Percentiles rank a stretch among this genome's conserved stretches.
phyloP scores from a whole-genome alignment of 306 rosid genomes.

The Vicia villosa region DNA sequence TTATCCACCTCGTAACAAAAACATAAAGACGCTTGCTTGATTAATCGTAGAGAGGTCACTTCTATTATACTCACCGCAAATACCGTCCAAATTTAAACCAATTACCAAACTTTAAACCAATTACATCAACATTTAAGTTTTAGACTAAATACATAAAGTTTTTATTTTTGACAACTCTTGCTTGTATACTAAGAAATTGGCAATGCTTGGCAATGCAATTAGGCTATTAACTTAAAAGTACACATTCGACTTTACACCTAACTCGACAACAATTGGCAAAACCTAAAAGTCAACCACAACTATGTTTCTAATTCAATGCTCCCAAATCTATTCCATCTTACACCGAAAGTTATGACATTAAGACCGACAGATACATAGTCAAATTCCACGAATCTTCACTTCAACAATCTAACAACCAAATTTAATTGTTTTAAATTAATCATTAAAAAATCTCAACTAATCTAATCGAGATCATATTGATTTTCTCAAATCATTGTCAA shows the following conservation, averaged over 20 bases:
- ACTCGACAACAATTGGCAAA: background rate
- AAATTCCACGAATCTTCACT: conserved; percentile 13
- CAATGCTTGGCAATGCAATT: background rate
- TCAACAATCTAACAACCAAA: background rate
- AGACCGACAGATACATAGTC: background rate
- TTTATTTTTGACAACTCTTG: too few species aligned
- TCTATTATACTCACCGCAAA: too few species aligned
- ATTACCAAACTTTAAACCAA: too few species aligned
- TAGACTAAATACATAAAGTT: too few species aligned
- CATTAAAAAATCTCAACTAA: background rate
- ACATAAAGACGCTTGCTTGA: too few species aligned
- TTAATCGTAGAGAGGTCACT: too few species aligned
- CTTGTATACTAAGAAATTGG: background rate
- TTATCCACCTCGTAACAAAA: too few species aligned
- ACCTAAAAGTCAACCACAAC: background rate
- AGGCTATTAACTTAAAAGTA: background rate
- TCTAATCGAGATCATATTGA: background rate
- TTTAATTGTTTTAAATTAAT: background rate
- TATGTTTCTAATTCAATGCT: background rate
- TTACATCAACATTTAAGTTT: too few species aligned
- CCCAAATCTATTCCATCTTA: background rate
- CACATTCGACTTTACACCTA: background rate
- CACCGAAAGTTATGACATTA: background rate
- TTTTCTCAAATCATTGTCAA: too few species aligned
- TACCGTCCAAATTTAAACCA: too few species aligned